These are phyloP conservation scores for Fusarium goolgardi DNA, from an alignment of 2,329 filamentous ascomycete species.

Conservation along the genomic window DNA sequence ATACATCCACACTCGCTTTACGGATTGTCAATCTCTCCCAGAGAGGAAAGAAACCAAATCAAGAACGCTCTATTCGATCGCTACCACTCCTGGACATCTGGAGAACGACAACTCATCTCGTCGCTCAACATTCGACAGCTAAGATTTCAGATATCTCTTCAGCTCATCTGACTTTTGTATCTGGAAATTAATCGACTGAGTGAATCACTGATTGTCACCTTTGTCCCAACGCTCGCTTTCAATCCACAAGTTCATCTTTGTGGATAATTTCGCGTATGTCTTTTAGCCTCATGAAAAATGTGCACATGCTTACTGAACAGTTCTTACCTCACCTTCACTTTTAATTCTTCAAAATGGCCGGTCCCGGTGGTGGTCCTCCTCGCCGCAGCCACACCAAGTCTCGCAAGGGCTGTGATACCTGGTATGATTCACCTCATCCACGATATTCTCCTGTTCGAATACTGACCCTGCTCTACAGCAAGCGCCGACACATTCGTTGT, in stretches of 20 bases:
- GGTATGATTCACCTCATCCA: constrained; percentile 58
- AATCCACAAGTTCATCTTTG: constrained; percentile 47
- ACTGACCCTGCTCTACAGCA: constrained; percentile 60
- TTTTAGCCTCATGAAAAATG: constrained; percentile 2
- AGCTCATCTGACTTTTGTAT: constrained; percentile 22
- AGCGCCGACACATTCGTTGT: constrained; percentile 95
- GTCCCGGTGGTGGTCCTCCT: constrained; percentile 93
- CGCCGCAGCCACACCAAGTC: constrained; percentile 95
- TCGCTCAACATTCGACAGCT: constrained; percentile 12
- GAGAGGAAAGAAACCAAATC: constrained; percentile 39
- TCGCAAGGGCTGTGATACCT: constrained; percentile 97
- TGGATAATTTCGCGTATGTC: constrained; percentile 50
- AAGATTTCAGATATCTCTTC: constrained; percentile 29
- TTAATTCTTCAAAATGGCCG: constrained; percentile 75
- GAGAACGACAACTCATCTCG: constrained; percentile 24
- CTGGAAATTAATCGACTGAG: constrained; percentile 30
- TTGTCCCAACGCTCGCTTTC: constrained; percentile 55
- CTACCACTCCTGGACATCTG: constrained; percentile 46
- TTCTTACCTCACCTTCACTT: constrained; percentile 52
- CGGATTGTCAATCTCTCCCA: constrained; percentile 21
- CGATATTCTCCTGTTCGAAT: background rate
- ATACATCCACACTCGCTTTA: constrained; percentile 52
- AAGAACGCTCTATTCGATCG: constrained; percentile 51
- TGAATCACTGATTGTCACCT: constrained; percentile 29
- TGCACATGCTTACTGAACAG: constrained; percentile 37